These are phyloP conservation scores for Stenocarpella maydis DNA, from an alignment of 2,329 filamentous ascomycete genomes.

Conservation along the genomic window DNA sequence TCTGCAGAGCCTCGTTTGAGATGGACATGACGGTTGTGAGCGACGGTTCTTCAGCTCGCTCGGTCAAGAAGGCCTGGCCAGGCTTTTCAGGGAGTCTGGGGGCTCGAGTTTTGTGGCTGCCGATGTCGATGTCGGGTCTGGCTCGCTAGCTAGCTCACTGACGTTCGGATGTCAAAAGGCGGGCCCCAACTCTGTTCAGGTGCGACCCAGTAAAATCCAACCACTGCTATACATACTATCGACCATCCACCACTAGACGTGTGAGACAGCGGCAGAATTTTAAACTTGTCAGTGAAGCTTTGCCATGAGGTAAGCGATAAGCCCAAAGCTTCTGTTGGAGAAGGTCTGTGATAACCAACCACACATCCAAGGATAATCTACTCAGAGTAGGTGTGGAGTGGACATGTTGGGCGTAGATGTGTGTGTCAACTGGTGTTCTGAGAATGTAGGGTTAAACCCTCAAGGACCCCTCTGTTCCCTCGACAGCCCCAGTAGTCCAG, in stretches of 20 bases:
- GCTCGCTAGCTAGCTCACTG: background rate
- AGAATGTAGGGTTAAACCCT: too few species aligned
- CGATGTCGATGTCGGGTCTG: background rate
- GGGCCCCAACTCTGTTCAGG: background rate
- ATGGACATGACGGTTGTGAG: slow-evolving; percentile 72
- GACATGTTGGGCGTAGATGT: too few species aligned
- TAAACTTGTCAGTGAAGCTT: background rate
- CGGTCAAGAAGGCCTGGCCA: background rate
- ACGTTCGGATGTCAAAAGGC: slow-evolving; percentile 3
- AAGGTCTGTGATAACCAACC: too few species aligned
- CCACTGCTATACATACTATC: background rate
- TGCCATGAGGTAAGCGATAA: too few species aligned
- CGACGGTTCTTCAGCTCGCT: background rate
- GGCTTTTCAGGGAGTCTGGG: too few species aligned
- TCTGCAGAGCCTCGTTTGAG: slow-evolving; percentile 91
- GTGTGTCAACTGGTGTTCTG: too few species aligned
- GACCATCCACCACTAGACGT: background rate
- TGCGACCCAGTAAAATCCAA: slow-evolving; percentile 13
- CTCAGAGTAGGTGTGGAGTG: too few species aligned
- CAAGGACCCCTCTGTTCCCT: too few species aligned
- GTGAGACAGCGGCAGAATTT: background rate
- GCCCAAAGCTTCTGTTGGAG: too few species aligned
- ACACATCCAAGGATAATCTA: too few species aligned
- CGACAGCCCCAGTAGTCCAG: too few species aligned
- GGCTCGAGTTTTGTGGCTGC: background rate